Conservation (phyloP, 73 alveolate species). For the Tetrahymena thermophila region DNA sequence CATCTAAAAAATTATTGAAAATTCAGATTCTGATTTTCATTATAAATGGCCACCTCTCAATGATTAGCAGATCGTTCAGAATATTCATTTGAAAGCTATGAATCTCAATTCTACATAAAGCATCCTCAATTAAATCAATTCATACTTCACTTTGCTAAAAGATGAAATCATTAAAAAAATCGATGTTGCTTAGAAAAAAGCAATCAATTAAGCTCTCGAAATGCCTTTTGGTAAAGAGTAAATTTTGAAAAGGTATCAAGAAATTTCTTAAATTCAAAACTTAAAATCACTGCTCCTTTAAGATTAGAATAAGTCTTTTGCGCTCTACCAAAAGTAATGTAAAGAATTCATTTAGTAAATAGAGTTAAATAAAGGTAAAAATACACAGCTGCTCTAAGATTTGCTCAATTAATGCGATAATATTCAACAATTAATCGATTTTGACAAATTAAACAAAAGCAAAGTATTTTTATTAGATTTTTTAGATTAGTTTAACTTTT, state of each 20-base stretch:
- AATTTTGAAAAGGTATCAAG: neutral
- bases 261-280: neutral
- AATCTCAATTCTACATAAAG: neutral
- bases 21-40: neutral
- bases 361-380: neutral
- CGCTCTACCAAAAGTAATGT: neutral
- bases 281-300: neutral
- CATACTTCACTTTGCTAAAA: neutral
- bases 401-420: neutral
- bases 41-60: neutral
- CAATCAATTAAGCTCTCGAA: neutral
- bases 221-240: neutral
- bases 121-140: neutral
- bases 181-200: neutral
- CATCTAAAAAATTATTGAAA: neutral
- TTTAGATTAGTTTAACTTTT: neutral
- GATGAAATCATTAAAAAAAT: neutral
- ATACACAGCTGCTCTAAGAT: neutral
- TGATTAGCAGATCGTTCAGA: neutral
- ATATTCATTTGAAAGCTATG: too few species aligned
- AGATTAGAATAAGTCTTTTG: neutral
- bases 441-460: neutral
- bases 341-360: neutral
- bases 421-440: too few species aligned
- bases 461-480: neutral